Evolutionary conservation across 148 eudicot genomes (phyloP), one percentile per base, ranked within the genome.

Genomic region (Dianthus caryophyllus): DNA sequence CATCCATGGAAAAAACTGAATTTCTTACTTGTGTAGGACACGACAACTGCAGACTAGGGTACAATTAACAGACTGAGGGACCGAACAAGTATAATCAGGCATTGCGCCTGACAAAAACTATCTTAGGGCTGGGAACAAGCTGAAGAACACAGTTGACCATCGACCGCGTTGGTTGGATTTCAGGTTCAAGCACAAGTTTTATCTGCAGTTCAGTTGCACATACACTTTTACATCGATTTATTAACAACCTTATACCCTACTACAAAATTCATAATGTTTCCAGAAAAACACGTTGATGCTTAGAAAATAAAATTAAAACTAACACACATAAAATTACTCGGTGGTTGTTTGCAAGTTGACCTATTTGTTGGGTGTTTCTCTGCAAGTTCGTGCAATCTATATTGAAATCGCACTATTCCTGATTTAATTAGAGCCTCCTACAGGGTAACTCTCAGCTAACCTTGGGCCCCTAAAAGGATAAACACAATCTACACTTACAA

Each of bases 41-140:
- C 57, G 5, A 14, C 11, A 20, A 20, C 36, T 17, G 56, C 20
- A 61, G 65, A 64, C 56, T 20, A 46, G 39, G 47, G 36, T 56
- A 69, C 60, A 55, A 5, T 24, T 24, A 41, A 66, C 61, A 68
- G 27, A 8, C 18, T 2, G 31, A 13, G 9, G 6, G 4, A 11
- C 38, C 49, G 52, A 21, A 58, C 48, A 15, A n/a, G 59, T 47
- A 69, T 13, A 39, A 26, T 67, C 70, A 76, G 50, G 69, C 63
- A 51, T 60, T 29, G 72, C 87, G 80, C 41, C 61, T 69, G 54
- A 73, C 72, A 56, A 83, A 80, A 56, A 67, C 47, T 59, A 83
- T 80, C 64, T 83, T 75, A 18, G 80, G 84, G 67, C 74, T 70
- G 11, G 84, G 84, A 64, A 72, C 69, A 48, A 80, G 87, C 76